A percentile compares a stretch with the other conserved stretches of the same genome.
Conservation (phyloP, 805 yeast species). For the Cyberlindnera amylophila region DNA sequence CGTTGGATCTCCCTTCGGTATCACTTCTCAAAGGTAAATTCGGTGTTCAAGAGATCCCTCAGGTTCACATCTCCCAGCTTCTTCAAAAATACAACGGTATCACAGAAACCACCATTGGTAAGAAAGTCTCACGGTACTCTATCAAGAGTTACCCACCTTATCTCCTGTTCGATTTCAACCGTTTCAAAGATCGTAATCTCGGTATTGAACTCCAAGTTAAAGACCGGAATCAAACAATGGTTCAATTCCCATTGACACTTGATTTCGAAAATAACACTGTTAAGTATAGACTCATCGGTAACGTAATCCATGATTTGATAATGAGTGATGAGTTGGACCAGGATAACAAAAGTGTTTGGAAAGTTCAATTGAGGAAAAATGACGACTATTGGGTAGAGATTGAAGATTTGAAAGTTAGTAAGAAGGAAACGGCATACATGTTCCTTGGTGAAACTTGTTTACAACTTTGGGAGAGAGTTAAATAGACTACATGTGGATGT, state of each 20-base stretch:
- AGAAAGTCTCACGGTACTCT: conserved; percentile 34
- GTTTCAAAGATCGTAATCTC: conserved; percentile 39
- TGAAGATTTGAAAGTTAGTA: conserved; percentile 44
- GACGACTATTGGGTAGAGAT: conserved; percentile 53
- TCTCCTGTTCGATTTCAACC: conserved; percentile 53
- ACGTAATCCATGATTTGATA: conserved; percentile 37
- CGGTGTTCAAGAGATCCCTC: conserved; percentile 46
- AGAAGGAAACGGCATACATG: conserved; percentile 52
- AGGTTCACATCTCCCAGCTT: conserved; percentile 42
- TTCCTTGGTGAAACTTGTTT: conserved; percentile 60
- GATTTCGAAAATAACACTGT: conserved; percentile 26
- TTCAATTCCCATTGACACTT: conserved; percentile 47
- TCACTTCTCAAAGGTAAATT: conserved; percentile 52
- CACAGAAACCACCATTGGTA: conserved; percentile 30
- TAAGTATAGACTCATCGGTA: conserved; percentile 44
- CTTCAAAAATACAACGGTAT: conserved; percentile 39
- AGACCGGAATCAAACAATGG: conserved; percentile 56
- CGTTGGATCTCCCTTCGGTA: conserved; percentile 55
- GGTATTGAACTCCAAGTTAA: conserved; percentile 33
- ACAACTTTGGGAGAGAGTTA: conserved; percentile 57
- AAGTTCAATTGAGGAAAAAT: conserved; percentile 43
- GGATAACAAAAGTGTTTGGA: conserved; percentile 40
- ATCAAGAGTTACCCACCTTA: conserved; percentile 46
- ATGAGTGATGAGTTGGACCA: conserved; percentile 20
- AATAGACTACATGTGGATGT: background rate